Evolutionary conservation across 306 rosid species (phyloP).

Genomic region (Psophocarpus tetragonolobus): DNA sequence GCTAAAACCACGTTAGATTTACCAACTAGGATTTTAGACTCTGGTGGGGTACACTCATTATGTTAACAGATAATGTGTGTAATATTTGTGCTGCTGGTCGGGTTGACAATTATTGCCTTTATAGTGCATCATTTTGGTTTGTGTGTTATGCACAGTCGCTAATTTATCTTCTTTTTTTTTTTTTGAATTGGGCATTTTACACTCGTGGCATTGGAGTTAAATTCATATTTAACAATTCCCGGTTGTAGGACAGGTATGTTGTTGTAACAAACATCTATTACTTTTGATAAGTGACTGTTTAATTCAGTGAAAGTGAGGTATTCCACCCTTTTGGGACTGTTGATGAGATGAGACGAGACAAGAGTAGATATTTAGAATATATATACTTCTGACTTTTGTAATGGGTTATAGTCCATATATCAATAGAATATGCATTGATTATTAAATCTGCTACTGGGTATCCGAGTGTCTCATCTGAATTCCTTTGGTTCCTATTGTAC

Average conservation of each 20-base stretch:
- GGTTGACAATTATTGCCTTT: conserved; percentile 40
- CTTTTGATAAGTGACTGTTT: conserved; percentile 21
- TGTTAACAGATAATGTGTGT: conserved; percentile 30
- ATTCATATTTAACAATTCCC: conserved; percentile 21
- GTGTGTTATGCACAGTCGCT: conserved; percentile 22
- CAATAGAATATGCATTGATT: conserved; percentile 38
- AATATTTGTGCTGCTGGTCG: conserved; percentile 26
- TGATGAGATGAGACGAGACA: conserved; percentile 31
- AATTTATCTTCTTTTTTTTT: too few species aligned
- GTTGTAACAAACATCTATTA: conserved; percentile 27
- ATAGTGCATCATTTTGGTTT: conserved; percentile 41
- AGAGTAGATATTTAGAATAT: conserved; percentile 14
- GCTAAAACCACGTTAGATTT: background rate
- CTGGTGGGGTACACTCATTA: conserved; percentile 18
- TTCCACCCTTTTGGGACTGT: conserved; percentile 30
- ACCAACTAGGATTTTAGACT: conserved; percentile 18
- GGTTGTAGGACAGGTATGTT: conserved; percentile 18
- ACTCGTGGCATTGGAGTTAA: conserved; percentile 23
- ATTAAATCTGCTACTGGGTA: conserved; percentile 15
- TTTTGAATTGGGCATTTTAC: conserved; percentile 19
- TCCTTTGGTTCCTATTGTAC: conserved; percentile 43
- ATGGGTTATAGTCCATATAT: conserved; percentile 24
- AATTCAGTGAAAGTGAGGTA: conserved; percentile 22
- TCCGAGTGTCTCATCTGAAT: conserved; percentile 24
- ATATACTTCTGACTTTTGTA: conserved; percentile 32